Evolutionary conservation across 2,329 filamentous ascomycete species (phyloP), one percentile per base, ranked within the genome.

Genomic region (Penicillium sp.): DNA sequence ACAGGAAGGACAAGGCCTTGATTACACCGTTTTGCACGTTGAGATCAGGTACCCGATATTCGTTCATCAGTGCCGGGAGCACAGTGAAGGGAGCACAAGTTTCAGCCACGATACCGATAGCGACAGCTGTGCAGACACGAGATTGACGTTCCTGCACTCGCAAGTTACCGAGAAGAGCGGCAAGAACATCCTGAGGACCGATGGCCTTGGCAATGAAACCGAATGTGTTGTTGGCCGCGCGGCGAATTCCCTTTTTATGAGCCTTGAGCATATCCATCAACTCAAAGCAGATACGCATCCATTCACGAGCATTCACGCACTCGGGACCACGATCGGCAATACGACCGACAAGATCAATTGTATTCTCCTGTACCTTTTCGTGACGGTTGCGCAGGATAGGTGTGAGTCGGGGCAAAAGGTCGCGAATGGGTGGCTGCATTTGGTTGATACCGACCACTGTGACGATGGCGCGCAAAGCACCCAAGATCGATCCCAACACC

Each of bases 271-370:
- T 99, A 76, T 99, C 94, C 29, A 99, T 85, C 50, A 99, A 81
- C 78, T 99, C 94, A 74, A 99, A 99, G 78, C 94, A 99, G 72
- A 99, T 99, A 71, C 94, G 87, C 95, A 99, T 99, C 94, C 94
- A 99, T 76, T 99, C 94, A 68, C 94, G 85, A 13, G 94, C 92
- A 70, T 96, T 96, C 70, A 99, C 94, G 60, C 89, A 93, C 74
- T 99, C 94, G 1, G 94, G 92, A 1, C 94, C 95, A 62, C 94
- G 89, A 75, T 99, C 94, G 14, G 95, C 94, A 65, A 99, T 97
- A 80, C 94, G 93, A 52, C 94, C 94, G 18, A 99, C 94, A 2
- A 99, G 82, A 72, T 99, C 94, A 66, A 99, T 97, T 0, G 94
- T 97, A 75, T 99, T 99, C 69, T 99, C 94, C 73, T 99, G 94